These are phyloP conservation scores for Tieghemiomyces parasiticus DNA, from an alignment of 192 early-diverging fungal genomes.

Conservation along the genomic window DNA sequence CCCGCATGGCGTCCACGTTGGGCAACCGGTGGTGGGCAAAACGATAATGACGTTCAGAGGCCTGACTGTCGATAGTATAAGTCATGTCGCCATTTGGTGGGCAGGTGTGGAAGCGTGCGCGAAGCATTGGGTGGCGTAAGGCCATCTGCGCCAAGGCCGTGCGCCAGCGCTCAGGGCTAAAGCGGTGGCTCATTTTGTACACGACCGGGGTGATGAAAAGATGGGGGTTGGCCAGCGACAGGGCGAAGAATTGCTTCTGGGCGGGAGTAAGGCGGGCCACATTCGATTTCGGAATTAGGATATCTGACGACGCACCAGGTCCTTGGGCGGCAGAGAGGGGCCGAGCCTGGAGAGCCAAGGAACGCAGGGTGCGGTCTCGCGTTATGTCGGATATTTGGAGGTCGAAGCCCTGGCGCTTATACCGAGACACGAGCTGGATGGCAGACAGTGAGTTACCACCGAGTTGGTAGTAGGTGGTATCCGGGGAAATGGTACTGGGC, in stretches of 20 bases:
- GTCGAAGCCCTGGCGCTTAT: not conserved
- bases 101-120: not conserved
- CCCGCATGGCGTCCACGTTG: not conserved
- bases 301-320: not conserved
- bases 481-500: not conserved
- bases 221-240: not conserved
- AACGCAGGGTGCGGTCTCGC: not conserved
- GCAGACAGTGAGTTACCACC: slow-evolving; percentile 8
- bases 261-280: not conserved
- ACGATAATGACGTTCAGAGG: not conserved
- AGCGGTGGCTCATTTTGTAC: not conserved
- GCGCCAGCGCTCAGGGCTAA: not conserved
- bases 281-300: too few species aligned
- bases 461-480: not conserved
- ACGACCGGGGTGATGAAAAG: not conserved
- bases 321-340: not conserved
- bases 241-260: not conserved
- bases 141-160: not conserved
- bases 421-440: not conserved
- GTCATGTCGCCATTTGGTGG: too few species aligned
- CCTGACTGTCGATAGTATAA: not conserved
- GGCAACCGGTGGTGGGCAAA: not conserved
- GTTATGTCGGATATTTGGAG: not conserved
- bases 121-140: not conserved
- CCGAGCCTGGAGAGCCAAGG: not conserved